These are phyloP conservation scores for Paxillus rubicundulus DNA, from an alignment of 768 basidiomycete genomes.

Conservation along the genomic window DNA sequence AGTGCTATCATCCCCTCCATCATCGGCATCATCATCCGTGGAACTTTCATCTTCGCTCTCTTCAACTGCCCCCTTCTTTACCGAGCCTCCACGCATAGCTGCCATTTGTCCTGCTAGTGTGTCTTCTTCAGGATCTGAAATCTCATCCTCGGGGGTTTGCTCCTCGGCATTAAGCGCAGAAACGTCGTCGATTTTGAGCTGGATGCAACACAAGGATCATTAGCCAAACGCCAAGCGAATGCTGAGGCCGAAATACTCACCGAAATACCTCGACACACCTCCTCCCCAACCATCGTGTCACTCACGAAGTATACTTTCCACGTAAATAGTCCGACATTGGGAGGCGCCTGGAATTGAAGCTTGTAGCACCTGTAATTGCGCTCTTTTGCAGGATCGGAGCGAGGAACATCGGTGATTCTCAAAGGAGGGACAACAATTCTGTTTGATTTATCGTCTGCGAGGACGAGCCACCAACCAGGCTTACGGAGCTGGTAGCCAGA, in stretches of 20 bases:
- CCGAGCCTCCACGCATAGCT: constrained; percentile 83
- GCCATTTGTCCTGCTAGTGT: constrained; percentile 97
- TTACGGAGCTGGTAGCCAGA: constrained; percentile 63
- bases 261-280: constrained; percentile 64
- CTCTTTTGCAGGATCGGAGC: constrained; percentile 43
- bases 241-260: constrained; percentile 42
- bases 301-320: constrained; percentile 87
- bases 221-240: background rate
- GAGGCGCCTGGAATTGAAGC: constrained; percentile 93
- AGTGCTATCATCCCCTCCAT: constrained; percentile 25
- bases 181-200: constrained; percentile 85
- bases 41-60: constrained; percentile 35
- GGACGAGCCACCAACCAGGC: constrained; percentile 88
- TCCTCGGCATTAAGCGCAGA: constrained; percentile 57
- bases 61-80: constrained; percentile 58
- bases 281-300: constrained; percentile 87
- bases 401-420: constrained; percentile 78
- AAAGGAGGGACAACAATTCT: constrained; percentile 85
- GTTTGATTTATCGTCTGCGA: constrained; percentile 84
- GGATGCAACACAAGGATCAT: constrained; percentile 9
- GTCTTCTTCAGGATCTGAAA: constrained; percentile 98
- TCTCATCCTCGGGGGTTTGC: constrained; percentile 78
- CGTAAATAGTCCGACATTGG: constrained; percentile 75
- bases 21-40: constrained; percentile 26
- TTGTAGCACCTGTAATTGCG: constrained; percentile 81